These are phyloP conservation scores for Porcisia deanei DNA, from an alignment of 208 protist species.

Conservation along the genomic window DNA sequence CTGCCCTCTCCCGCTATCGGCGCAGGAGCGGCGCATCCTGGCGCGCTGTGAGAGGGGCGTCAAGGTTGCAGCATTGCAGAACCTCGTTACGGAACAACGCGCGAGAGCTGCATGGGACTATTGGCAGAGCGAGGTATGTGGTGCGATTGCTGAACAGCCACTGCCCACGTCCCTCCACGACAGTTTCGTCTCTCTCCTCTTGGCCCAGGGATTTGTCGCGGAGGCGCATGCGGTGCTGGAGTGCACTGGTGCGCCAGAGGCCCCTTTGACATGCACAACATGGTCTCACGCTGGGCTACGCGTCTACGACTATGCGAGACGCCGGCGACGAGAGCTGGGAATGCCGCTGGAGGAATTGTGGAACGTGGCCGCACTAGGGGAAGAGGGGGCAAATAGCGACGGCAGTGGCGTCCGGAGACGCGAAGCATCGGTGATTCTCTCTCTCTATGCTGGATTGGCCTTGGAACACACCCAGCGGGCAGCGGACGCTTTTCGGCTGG, in stretches of 20 bases:
- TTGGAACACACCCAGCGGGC: not conserved
- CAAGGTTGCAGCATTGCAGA: constrained; percentile 1
- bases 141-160: not conserved
- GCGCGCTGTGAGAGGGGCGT: constrained; percentile 4
- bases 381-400: not conserved
- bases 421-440: constrained; percentile 11
- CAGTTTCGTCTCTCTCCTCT: constrained; percentile 21
- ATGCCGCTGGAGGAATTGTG: constrained; percentile 18
- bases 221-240: constrained; percentile 15
- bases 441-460: constrained; percentile 15
- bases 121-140: constrained; percentile 2
- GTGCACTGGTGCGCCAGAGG: not conserved
- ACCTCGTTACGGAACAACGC: not conserved
- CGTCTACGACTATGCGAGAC: constrained; percentile 7
- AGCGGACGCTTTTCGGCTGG: constrained; percentile 1
- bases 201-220: not conserved
- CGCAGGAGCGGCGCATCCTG: constrained; percentile 11
- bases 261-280: not conserved
- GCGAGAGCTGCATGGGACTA: constrained; percentile 8
- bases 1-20: constrained; percentile 21
- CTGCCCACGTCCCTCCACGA: constrained; percentile 9
- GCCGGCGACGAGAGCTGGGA: not conserved
- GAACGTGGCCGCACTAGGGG: constrained; percentile 13
- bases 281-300: constrained; percentile 8
- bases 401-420: constrained; percentile 12